These are phyloP conservation scores for Teunomyces stri DNA, from an alignment of 805 yeast species.

Conservation along the genomic window DNA sequence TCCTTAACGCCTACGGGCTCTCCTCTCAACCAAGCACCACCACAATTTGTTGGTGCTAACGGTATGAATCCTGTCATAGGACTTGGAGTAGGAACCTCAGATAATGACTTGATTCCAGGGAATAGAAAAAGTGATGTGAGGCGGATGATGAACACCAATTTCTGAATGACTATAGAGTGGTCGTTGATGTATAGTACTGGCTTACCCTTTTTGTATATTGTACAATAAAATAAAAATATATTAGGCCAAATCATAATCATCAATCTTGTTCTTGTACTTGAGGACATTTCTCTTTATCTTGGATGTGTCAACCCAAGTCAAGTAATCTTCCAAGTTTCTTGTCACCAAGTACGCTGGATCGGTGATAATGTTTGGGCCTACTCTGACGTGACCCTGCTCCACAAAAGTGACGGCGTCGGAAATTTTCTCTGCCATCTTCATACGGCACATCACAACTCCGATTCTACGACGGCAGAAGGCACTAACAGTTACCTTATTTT, in stretches of 20 bases:
- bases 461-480: constrained; percentile 89
- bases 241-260: constrained; percentile 53
- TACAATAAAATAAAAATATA: neutral
- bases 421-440: constrained; percentile 89
- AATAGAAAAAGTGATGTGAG: constrained; percentile 40
- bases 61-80: neutral
- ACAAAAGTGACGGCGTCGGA: constrained; percentile 87
- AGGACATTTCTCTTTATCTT: constrained; percentile 89
- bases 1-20: constrained; percentile 24
- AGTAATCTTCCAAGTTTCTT: constrained; percentile 89
- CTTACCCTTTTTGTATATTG: constrained; percentile 1
- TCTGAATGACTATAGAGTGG: constrained; percentile 12
- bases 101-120: constrained; percentile 40
- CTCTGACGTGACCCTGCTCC: constrained; percentile 97
- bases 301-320: constrained; percentile 96
- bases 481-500: constrained; percentile 87
- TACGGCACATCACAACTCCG: constrained; percentile 90
- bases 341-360: constrained; percentile 95
- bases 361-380: constrained; percentile 92
- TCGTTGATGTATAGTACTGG: neutral
- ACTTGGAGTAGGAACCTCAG: constrained; percentile 6
- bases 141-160: constrained; percentile 41
- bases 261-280: constrained; percentile 74
- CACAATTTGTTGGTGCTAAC: constrained; percentile 1
- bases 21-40: constrained; percentile 2